Conservation (phyloP, 164 flowering plant species). For the Cinnamomum chago region DNA sequence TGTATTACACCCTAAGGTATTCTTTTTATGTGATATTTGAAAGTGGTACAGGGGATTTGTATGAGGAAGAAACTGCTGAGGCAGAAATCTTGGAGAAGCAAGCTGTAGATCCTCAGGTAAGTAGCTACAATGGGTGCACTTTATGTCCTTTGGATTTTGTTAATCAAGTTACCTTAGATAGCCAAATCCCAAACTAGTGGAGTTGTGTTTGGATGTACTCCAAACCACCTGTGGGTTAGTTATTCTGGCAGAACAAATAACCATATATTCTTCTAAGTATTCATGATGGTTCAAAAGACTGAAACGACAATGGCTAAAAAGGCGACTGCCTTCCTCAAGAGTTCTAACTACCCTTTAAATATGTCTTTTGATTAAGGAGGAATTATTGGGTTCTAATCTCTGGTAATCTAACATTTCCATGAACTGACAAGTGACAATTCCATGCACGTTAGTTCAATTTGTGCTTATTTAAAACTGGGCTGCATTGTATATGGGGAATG, state of each 20-base stretch:
- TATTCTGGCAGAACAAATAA: neutral
- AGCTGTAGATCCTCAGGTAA: constrained; percentile 34
- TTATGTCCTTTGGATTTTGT: neutral
- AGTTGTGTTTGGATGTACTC: neutral
- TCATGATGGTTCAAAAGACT: too few relatives aligned
- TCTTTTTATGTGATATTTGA: neutral
- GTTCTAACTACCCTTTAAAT: neutral
- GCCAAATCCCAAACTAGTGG: neutral
- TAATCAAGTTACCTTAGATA: neutral
- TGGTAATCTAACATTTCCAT: too few relatives aligned
- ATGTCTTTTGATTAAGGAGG: neutral
- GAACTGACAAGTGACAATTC: too few relatives aligned
- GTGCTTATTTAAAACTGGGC: too few relatives aligned
- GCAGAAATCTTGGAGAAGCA: constrained; percentile 38
- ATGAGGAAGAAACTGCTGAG: constrained; percentile 28
- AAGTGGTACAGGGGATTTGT: constrained; percentile 21
- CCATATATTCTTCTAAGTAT: too few relatives aligned
- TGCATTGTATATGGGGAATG: too few relatives aligned
- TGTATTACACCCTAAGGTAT: neutral
- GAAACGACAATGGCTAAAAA: too few relatives aligned
- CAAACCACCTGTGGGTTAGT: neutral
- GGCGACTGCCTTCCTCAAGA: too few relatives aligned
- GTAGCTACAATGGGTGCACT: constrained; percentile 14
- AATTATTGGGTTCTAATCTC: too few relatives aligned
- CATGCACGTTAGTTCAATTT: too few relatives aligned